phyloP scores from a whole-genome alignment of 805 yeast species.

The Clavispora carvajalis region DNA sequence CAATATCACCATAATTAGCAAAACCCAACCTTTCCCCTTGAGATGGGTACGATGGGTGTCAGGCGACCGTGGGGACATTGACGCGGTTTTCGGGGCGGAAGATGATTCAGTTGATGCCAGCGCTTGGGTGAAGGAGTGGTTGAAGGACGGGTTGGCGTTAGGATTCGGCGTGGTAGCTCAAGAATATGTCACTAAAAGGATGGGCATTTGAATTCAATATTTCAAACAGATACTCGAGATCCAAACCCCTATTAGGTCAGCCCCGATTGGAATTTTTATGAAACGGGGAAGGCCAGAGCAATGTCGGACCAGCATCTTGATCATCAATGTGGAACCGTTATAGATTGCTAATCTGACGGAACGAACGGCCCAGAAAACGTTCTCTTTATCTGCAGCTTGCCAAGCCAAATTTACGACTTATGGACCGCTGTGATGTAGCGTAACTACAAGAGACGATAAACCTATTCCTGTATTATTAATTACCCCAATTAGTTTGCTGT shows the following conservation, averaged over 20 bases:
- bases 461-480: conserved; percentile 1
- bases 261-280: too few species aligned
- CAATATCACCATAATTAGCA: conserved; percentile 63
- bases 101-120: conserved; percentile 29
- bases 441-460: too few species aligned
- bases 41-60: conserved; percentile 95
- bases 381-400: not conserved
- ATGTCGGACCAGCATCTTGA: too few species aligned
- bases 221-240: too few species aligned
- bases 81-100: conserved; percentile 17
- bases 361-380: too few species aligned
- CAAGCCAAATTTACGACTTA: not conserved
- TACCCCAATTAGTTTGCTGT: not conserved
- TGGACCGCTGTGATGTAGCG: too few species aligned
- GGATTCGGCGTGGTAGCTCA: conserved; percentile 87
- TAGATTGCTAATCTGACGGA: too few species aligned
- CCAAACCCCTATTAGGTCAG: too few species aligned
- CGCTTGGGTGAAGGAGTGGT: conserved; percentile 43
- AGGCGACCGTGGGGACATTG: conserved; percentile 28
- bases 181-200: conserved; percentile 82
- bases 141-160: conserved; percentile 59
- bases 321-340: too few species aligned
- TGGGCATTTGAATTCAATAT: conserved; percentile 67
- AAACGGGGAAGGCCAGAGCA: too few species aligned
- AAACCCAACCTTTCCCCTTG: conserved; percentile 85